These are phyloP conservation scores for Teunomyces barrocoloradensis DNA, from an alignment of 805 yeast genomes.

Conservation along the genomic window DNA sequence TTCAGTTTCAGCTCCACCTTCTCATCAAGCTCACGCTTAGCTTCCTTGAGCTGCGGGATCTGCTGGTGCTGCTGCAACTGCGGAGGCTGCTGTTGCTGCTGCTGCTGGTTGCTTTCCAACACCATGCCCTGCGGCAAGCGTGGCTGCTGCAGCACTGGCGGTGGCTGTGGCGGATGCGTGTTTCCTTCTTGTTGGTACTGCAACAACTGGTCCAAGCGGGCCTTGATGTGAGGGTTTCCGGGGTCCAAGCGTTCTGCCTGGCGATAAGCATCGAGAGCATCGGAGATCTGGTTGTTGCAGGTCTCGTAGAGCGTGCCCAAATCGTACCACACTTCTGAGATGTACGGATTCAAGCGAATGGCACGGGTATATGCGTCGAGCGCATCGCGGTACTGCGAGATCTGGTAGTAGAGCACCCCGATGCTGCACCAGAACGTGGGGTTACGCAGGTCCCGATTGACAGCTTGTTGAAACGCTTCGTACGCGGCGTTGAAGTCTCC, in stretches of 20 bases:
- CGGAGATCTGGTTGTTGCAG: conserved; percentile 91
- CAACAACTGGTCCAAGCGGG: conserved; percentile 81
- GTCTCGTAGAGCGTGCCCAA: conserved; percentile 96
- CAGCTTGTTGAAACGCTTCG: conserved; percentile 98
- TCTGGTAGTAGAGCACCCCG: conserved; percentile 95
- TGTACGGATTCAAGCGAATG: conserved; percentile 90
- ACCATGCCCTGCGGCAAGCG: conserved; percentile 62
- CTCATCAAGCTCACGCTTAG: conserved; percentile 40
- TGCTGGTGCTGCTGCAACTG: conserved; percentile 13
- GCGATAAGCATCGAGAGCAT: conserved; percentile 94
- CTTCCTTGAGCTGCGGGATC: conserved; percentile 8
- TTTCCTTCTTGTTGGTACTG: conserved; percentile 70
- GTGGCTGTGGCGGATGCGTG: conserved; percentile 61
- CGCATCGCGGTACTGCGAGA: conserved; percentile 94
- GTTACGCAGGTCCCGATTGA: conserved; percentile 91
- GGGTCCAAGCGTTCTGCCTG: conserved; percentile 97
- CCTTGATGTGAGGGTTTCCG: conserved; percentile 88
- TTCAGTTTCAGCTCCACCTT: conserved; percentile 29
- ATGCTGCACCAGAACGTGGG: conserved; percentile 98
- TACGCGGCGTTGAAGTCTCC: conserved; percentile 95
- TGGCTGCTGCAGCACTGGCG: conserved; percentile 64
- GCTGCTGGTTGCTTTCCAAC: conserved; percentile 44
- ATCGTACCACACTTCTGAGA: conserved; percentile 98
- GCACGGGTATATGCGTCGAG: conserved; percentile 97
- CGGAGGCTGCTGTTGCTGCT: conserved; percentile 18